phyloP scores from a whole-genome alignment of 345 rosid species.

The Murraya paniculata region DNA sequence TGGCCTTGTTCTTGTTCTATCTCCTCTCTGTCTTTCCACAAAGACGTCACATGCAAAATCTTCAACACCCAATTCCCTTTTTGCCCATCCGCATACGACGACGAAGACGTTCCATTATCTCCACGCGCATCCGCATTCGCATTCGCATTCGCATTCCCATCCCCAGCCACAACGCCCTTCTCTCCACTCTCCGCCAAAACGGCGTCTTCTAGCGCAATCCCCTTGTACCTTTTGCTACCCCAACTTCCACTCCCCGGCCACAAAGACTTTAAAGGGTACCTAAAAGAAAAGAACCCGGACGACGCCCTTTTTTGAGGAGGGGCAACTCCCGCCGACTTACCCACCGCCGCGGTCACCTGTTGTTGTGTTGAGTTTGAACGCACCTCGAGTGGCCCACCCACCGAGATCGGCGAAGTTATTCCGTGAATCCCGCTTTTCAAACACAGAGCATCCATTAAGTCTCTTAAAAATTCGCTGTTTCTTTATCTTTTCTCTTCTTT shows the following conservation, averaged over 20 bases:
- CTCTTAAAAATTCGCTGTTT: neutral
- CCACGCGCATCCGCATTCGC: neutral
- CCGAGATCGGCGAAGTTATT: conserved; percentile 51
- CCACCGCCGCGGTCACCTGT: conserved; percentile 42
- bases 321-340: conserved; percentile 35
- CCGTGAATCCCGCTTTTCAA: conserved; percentile 54
- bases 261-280: conserved; percentile 49
- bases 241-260: conserved; percentile 40
- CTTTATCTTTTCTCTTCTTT: neutral
- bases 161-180: conserved; percentile 22
- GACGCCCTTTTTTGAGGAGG: conserved; percentile 38
- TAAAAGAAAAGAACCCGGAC: conserved; percentile 52
- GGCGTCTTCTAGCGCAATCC: conserved; percentile 57
- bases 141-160: neutral
- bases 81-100: conserved; percentile 26
- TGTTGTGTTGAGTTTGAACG: conserved; percentile 37
- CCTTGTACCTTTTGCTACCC: conserved; percentile 26
- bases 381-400: conserved; percentile 37
- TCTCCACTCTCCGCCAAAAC: conserved; percentile 51
- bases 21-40: conserved; percentile 48
- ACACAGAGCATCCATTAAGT: conserved; percentile 48
- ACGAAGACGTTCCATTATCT: conserved; percentile 13
- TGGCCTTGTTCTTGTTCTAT: conserved; percentile 24
- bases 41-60: conserved; percentile 74
- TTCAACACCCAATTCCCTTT: conserved; percentile 81